phyloP scores from a whole-genome alignment of 495 filamentous ascomycete species.

The Penicillium antarcticum region DNA sequence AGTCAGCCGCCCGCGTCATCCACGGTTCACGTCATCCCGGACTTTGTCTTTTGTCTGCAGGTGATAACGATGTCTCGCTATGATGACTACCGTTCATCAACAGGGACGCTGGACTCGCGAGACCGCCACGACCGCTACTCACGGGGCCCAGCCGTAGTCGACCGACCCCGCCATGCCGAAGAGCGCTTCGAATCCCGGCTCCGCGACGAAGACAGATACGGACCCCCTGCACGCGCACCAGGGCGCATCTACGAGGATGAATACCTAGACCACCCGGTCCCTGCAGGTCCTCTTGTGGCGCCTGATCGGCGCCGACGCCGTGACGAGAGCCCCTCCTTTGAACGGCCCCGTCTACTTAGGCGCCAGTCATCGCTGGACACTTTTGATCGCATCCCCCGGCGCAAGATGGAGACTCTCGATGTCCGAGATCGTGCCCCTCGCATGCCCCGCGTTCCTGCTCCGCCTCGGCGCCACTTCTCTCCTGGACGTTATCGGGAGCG shows the following conservation, averaged over 20 bases:
- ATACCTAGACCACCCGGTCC: constrained; percentile 40
- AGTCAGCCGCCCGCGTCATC: constrained; percentile 33
- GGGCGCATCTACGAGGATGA: constrained; percentile 50
- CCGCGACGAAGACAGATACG: constrained; percentile 54
- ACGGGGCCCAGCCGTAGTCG: constrained; percentile 40
- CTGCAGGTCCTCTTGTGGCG: constrained; percentile 38
- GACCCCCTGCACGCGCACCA: constrained; percentile 49
- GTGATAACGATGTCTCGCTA: constrained; percentile 42
- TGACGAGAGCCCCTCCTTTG: constrained; percentile 37
- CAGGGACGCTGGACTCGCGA: constrained; percentile 38
- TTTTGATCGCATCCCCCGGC: constrained; percentile 63
- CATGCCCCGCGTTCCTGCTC: constrained; percentile 12
- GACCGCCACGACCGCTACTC: constrained; percentile 44
- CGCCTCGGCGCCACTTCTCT: constrained; percentile 31
- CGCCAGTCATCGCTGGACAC: constrained; percentile 70
- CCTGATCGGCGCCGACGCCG: constrained; percentile 38
- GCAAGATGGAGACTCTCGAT: constrained; percentile 53
- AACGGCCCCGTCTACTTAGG: constrained; percentile 56
- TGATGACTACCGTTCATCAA: constrained; percentile 43
- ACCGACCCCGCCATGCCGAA: constrained; percentile 43
- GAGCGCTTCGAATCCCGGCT: constrained; percentile 52
- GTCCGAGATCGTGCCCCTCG: constrained; percentile 36
- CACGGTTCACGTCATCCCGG: constrained; percentile 21
- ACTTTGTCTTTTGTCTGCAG: constrained; percentile 8
- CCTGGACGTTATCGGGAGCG: constrained; percentile 45